Conservation (phyloP, 805 yeast species). For the Wickerhamiella spandovensis region DNA sequence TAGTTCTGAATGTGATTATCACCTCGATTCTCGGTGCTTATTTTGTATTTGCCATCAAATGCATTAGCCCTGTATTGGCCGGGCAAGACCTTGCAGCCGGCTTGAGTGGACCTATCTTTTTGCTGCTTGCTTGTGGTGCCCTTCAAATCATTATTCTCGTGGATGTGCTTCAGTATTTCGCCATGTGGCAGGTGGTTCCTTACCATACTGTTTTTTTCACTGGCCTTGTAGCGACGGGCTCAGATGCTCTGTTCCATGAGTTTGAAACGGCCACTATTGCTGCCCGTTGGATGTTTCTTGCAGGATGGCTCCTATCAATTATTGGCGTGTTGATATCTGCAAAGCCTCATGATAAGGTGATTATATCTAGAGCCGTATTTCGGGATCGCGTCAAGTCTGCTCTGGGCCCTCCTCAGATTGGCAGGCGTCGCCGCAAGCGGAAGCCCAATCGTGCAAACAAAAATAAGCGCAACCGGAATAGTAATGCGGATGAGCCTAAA, state of each 20-base stretch:
- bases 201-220: slow-evolving; percentile 38
- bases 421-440: not conserved
- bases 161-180: slow-evolving; percentile 28
- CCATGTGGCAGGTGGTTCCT: slow-evolving; percentile 36
- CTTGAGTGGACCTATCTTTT: slow-evolving; percentile 22
- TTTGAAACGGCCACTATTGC: slow-evolving; percentile 22
- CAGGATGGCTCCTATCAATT: slow-evolving; percentile 29
- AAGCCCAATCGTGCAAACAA: not conserved
- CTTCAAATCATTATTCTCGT: slow-evolving; percentile 30
- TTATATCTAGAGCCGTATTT: not conserved
- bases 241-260: slow-evolving; percentile 31
- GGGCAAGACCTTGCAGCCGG: slow-evolving; percentile 12
- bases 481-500: not conserved
- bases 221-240: slow-evolving; percentile 31
- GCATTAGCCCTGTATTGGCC: slow-evolving; percentile 19
- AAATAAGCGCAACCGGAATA: not conserved
- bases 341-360: slow-evolving; percentile 8
- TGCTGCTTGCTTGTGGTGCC: slow-evolving; percentile 29
- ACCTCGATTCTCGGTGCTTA: slow-evolving; percentile 34
- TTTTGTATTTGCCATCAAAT: slow-evolving; percentile 34
- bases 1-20: slow-evolving; percentile 7
- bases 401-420: not conserved
- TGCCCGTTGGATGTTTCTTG: slow-evolving; percentile 19
- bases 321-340: slow-evolving; percentile 29
- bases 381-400: not conserved